Evolutionary conservation across 2,329 filamentous ascomycete species (phyloP), one percentile per base, ranked within the genome.

Genomic region (Fusarium chlamydosporum): DNA sequence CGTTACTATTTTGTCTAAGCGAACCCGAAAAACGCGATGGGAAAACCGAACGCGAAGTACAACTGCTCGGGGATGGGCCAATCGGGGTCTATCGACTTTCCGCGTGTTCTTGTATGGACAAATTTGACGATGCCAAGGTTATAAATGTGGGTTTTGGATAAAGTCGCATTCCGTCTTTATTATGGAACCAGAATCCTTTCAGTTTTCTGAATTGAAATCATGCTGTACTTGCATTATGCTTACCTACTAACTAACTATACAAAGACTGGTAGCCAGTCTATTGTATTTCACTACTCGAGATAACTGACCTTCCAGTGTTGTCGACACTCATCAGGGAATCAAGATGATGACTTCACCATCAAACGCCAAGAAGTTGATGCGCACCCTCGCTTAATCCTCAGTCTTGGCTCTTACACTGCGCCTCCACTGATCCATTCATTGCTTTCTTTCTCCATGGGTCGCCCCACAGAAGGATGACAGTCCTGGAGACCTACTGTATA

Each of bases 361-460:
- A 37, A 62, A 65, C 45, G 61, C 60, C 61, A 65, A 65, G 61
- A 41, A 7, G 10, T 34, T 3, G 59, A 64, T 64, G 7, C 37
- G 34, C 52, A 64, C 45, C 45, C 34, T 64, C 59, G 59, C 60
- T 64, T 65, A 64, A n/a, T 29, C 26, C 12, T 7, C 18, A 2
- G 42, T 46, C 61, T 65, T 65, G 53, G 61, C 61, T 65, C 27
- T 40, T 33, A 29, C 23, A 58, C 61, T 65, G 60, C 42, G 57
- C 60, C 60, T 50, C 60, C 60, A 63, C 60, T 47, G 27, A 27
- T 15, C n/a, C 58, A 63, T 56, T 56, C 47, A 35, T 13, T 45
- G 18, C 58, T 34, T n/a, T 42, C 27, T 61, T 31, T 53, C 15
- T 47, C 37, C 57, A 55, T 47, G 35, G 20, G 3, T 5, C 12